A percentile compares a stretch with the other conserved stretches of the same genome.
These are phyloP conservation scores for Boeremia lycopersici DNA, from an alignment of 2,329 filamentous ascomycete genomes.

Conservation along the genomic window DNA sequence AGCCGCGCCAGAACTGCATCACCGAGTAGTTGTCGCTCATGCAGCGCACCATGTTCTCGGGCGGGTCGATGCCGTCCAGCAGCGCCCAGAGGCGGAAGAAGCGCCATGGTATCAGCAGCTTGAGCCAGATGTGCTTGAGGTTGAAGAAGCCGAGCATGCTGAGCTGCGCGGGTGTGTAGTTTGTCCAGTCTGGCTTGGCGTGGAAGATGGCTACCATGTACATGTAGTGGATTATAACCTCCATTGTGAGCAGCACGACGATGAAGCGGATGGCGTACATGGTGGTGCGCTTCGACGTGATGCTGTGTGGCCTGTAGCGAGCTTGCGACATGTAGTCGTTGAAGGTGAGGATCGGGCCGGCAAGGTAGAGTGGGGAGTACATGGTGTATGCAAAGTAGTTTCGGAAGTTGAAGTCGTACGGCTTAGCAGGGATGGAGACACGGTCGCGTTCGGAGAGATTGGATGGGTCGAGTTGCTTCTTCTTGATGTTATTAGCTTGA, in stretches of 20 bases:
- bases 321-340: conserved; percentile 95
- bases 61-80: conserved; percentile 87
- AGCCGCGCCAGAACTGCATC: conserved; percentile 90
- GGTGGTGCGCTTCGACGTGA: conserved; percentile 72
- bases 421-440: conserved; percentile 73
- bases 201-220: conserved; percentile 94
- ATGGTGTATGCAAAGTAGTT: conserved; percentile 90
- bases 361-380: conserved; percentile 91
- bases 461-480: conserved; percentile 92
- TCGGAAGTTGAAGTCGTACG: conserved; percentile 74
- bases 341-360: conserved; percentile 93
- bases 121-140: conserved; percentile 96
- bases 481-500: conserved; percentile 76
- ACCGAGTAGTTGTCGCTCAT: conserved; percentile 94
- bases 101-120: conserved; percentile 95
- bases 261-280: conserved; percentile 85
- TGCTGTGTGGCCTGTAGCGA: conserved; percentile 73
- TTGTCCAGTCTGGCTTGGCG: conserved; percentile 75
- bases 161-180: conserved; percentile 86
- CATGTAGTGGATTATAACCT: conserved; percentile 82
- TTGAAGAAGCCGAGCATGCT: conserved; percentile 94
- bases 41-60: conserved; percentile 98
- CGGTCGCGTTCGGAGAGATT: conserved; percentile 89
- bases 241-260: conserved; percentile 83
- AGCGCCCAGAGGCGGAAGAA: conserved; percentile 97